Evolutionary conservation across 1,139 yeast genomes (phyloP).

Genomic region (Yamadazyma atmosphaerica): DNA sequence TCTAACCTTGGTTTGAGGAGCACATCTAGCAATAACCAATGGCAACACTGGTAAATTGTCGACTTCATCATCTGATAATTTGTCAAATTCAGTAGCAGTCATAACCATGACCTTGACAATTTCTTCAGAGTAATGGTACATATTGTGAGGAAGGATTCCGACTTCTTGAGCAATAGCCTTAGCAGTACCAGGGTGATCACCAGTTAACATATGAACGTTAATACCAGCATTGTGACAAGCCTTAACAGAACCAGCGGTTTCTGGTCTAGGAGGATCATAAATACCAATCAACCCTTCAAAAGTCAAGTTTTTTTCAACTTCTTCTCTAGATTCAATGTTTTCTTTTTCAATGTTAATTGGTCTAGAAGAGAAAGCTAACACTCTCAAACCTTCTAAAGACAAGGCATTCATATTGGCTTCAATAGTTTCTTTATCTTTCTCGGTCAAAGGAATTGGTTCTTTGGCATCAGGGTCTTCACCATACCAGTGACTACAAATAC

Average conservation of each 20-base stretch:
- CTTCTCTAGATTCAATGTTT: slow-evolving; percentile 39
- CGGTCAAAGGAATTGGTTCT: slow-evolving; percentile 36
- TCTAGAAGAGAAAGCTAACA: slow-evolving; percentile 65
- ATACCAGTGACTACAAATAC: slow-evolving; percentile 58
- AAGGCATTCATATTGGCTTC: slow-evolving; percentile 62
- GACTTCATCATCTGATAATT: slow-evolving; percentile 59
- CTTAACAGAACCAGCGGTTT: slow-evolving; percentile 67
- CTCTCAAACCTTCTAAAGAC: slow-evolving; percentile 72
- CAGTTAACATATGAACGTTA: slow-evolving; percentile 82
- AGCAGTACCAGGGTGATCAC: slow-evolving; percentile 85
- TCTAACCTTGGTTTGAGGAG: slow-evolving; percentile 82
- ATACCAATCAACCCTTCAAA: slow-evolving; percentile 77
- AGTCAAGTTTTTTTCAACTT: slow-evolving; percentile 55
- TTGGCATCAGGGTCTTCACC: slow-evolving; percentile 23
- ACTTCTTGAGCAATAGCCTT: slow-evolving; percentile 82
- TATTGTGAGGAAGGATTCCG: slow-evolving; percentile 73
- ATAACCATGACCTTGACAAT: slow-evolving; percentile 69
- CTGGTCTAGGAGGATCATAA: slow-evolving; percentile 80
- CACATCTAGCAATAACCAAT: slow-evolving; percentile 79
- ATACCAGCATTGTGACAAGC: slow-evolving; percentile 76
- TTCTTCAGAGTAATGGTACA: slow-evolving; percentile 61
- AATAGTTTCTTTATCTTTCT: slow-evolving; percentile 39
- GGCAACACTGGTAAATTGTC: slow-evolving; percentile 72
- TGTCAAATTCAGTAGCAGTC: slow-evolving; percentile 76
- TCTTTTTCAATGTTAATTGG: slow-evolving; percentile 17